Evolutionary conservation across 192 early-diverging fungal species (phyloP), one percentile per base, ranked within the genome.

Genomic region (Lunasporangiospora selenospora): DNA sequence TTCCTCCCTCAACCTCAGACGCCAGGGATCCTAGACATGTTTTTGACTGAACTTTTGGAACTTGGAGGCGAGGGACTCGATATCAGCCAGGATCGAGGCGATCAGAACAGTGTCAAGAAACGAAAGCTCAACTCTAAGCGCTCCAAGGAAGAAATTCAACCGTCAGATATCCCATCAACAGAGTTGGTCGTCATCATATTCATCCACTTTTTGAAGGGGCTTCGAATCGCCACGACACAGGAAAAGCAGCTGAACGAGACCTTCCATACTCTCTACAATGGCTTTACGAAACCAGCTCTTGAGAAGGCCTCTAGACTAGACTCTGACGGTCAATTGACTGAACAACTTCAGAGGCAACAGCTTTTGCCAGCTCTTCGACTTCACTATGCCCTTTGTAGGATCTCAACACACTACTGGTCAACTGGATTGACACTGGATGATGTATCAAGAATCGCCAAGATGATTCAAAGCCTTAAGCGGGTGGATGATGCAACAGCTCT

Each of bases 171-270:
- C 3, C 40, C 48, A 3, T 63, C 69, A 1, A 33, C 59, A 16
- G 69, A 73, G 23, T 13, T 31, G n/a, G 31, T 73, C 27, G 42
- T 42, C 1, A 10, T 41, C n/a, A 30, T 73, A 3, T 73, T 73
- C 18, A 58, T 73, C 29, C 69, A 73, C 42, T 73, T 63, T 21
- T 26, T 73, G 19, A 73, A 63, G 38, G 69, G 69, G 11, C 34
- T 73, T 1, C 69, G 69, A 9, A 34, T 73, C 12, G 58, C 69
- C 8, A 43, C 49, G 6, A 73, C 62, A 15, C 69, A 73, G 23
- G 69, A 73, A 37, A 73, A 73, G 50, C 69, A 63, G 19, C 55
- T 73, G 33, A 73, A 63, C 58, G 39, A 73, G 52, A 61, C 51
- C 19, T 73, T 73, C 49, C 43, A 46, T 23, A 26, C 21, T 2